Evolutionary conservation across 1,139 yeast genomes (phyloP), one percentile per base, ranked within the genome.

Genomic region (Diutina ranongensis): DNA sequence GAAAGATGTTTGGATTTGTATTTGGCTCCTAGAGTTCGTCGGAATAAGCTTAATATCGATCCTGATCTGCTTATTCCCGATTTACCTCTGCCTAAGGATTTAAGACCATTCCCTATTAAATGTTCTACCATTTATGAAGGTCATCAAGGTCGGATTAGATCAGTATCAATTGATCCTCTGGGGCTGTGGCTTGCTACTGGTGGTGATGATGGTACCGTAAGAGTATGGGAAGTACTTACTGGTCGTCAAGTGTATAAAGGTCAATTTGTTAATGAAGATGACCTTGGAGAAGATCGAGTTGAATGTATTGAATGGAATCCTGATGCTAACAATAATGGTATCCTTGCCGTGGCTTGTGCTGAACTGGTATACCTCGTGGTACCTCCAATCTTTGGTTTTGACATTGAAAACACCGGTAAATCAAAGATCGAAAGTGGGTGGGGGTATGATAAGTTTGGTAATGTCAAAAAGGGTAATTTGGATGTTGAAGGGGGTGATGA

Each of bases 101-200:
- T 92, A 57, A 78, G 95, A 62, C 99, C 99, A n/a, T 92, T 94
- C 80, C 99, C 99, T 42, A 86, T 88, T 59, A 79, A 81, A 60
- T 81, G 94, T 55, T 83, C 97, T 3, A 88, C 95, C 3, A 64
- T 80, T 2, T 92, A 78, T 62, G 72, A 72, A 51, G 98, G 98
- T 31, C 98, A 92, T 60, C 66, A 68, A 40, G 95, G 83, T 45
- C 82, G 82, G 56, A 81, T 94, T 46, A 80, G 98, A 62, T 72
- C 94, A 2, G 62, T 92, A 40, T 78, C 92, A 12, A 75, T 89
- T 46, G 95, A 92, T 60, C 95, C 96, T 46, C 74, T 80, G 46
- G 99, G 98, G 8, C 72, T 84, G 55, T 92, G 95, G 92, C 70
- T 92, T 51, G 98, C 98, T 20, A 92, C 98, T 9, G 98, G 97